phyloP scores from a whole-genome alignment of 345 rosid species.

The Eucalyptus sp. region DNA sequence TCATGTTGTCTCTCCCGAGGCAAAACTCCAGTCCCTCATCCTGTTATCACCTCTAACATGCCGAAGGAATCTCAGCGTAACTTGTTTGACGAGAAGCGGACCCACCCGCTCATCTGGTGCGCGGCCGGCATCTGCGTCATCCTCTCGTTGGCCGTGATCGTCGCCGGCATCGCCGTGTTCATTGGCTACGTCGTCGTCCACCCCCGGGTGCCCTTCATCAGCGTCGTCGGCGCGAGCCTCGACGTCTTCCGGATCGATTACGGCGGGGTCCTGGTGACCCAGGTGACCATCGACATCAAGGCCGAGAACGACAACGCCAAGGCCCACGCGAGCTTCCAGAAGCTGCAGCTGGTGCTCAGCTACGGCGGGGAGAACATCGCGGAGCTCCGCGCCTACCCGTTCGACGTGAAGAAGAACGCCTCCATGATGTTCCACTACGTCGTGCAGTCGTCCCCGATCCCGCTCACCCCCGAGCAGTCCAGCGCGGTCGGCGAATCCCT shows the following conservation, averaged over 20 bases:
- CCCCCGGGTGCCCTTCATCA: constrained; percentile 65
- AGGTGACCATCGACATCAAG: constrained; percentile 34
- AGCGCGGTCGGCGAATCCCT: constrained; percentile 18
- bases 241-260: constrained; percentile 24
- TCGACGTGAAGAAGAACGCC: constrained; percentile 53
- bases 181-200: constrained; percentile 63
- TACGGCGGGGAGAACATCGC: constrained; percentile 43
- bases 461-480: constrained; percentile 34
- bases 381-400: constrained; percentile 17
- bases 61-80: rapidly evolving
- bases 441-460: constrained; percentile 50
- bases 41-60: not conserved
- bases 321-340: constrained; percentile 56
- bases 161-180: constrained; percentile 50
- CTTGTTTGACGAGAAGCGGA: not conserved
- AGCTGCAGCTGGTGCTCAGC: constrained; percentile 16
- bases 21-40: not conserved
- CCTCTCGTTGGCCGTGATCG: constrained; percentile 44
- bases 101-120: constrained; percentile 60
- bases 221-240: constrained; percentile 47
- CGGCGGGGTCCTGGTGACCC: constrained; percentile 44
- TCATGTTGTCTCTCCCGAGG: constrained; percentile 23
- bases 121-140: constrained; percentile 65
- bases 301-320: constrained; percentile 58
- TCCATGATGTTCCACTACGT: constrained; percentile 22